Evolutionary conservation across 2,329 filamentous ascomycete genomes (phyloP).

Genomic region (Aspergillus ibericus): DNA sequence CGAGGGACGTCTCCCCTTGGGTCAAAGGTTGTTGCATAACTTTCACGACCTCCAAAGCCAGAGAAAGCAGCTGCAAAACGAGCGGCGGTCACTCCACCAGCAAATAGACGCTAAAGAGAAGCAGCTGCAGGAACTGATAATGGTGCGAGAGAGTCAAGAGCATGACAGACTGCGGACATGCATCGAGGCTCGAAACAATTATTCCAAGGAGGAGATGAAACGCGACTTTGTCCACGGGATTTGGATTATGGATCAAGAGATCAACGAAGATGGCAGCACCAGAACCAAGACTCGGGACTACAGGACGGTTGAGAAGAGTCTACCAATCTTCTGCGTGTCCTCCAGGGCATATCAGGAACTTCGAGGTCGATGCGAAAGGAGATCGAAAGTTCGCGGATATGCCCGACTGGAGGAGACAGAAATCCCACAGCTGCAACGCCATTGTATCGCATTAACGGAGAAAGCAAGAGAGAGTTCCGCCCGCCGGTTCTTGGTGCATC

Average conservation of each 20-base stretch:
- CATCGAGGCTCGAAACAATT: constrained; percentile 11
- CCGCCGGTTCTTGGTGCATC: constrained; percentile 52
- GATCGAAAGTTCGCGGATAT: constrained; percentile 56
- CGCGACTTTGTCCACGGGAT: constrained; percentile 6
- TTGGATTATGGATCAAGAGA: constrained; percentile 1
- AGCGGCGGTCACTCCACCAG: neutral
- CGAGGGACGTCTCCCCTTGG: too few relatives aligned
- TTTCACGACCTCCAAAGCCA: neutral
- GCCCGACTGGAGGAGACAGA: constrained; percentile 55
- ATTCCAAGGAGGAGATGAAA: constrained; percentile 7
- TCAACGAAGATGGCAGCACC: neutral
- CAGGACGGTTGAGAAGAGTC: constrained; percentile 52
- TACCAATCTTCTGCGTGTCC: constrained; percentile 67
- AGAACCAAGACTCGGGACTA: constrained; percentile 61
- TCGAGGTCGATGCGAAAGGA: constrained; percentile 55
- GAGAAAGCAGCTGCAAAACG: neutral
- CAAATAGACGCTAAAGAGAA: constrained; percentile 23
- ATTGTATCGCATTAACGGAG: constrained; percentile 61
- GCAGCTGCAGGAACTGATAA: constrained; percentile 41
- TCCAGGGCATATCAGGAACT: constrained; percentile 64
- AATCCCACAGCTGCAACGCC: constrained; percentile 58
- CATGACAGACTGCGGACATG: constrained; percentile 13
- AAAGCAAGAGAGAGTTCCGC: constrained; percentile 47
- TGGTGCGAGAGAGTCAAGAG: constrained; percentile 28
- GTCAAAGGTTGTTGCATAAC: neutral